These are phyloP conservation scores for Boletus coccyginus DNA, from an alignment of 768 basidiomycete species.

Conservation along the genomic window DNA sequence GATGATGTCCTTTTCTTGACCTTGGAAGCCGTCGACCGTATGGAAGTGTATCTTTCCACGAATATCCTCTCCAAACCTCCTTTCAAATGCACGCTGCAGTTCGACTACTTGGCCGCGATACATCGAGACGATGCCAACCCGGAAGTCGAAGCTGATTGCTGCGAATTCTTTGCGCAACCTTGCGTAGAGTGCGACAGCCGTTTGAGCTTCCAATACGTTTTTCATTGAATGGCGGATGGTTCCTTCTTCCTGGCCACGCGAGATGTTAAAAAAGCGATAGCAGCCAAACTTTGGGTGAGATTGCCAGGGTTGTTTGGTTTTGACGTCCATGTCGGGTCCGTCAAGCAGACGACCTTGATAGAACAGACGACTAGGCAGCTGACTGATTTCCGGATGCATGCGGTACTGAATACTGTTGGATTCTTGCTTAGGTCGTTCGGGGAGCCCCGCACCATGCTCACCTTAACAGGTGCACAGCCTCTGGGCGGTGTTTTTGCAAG, in stretches of 20 bases:
- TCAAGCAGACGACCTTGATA: conserved; percentile 79
- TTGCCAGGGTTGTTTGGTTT: conserved; percentile 89
- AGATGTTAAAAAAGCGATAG: conserved; percentile 88
- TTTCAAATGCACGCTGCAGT: conserved; percentile 64
- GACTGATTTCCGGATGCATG: conserved; percentile 97
- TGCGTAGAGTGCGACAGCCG: conserved; percentile 75
- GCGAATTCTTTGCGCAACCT: conserved; percentile 65
- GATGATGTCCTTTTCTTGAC: conserved; percentile 98
- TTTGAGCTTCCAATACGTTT: conserved; percentile 71
- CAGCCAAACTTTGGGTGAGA: conserved; percentile 68
- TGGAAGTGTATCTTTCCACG: conserved; percentile 82
- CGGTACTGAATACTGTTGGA: conserved; percentile 90
- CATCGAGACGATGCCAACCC: conserved; percentile 83
- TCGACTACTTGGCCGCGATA: conserved; percentile 87
- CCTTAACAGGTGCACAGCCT: conserved; percentile 92
- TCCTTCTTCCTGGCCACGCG: conserved; percentile 56
- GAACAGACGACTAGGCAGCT: conserved; percentile 84
- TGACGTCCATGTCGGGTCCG: conserved; percentile 83
- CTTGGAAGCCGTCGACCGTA: conserved; percentile 98
- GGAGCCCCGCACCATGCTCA: conserved; percentile 29
- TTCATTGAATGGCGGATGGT: conserved; percentile 64
- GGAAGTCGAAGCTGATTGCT: conserved; percentile 50
- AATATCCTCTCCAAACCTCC: conserved; percentile 70
- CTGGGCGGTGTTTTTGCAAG: conserved; percentile 71
- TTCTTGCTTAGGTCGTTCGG: background rate